Percentiles rank a stretch among this genome's conserved stretches.
Evolutionary conservation across 768 basidiomycete species (phyloP).

Genomic region (Tricholoma flavovirens): DNA sequence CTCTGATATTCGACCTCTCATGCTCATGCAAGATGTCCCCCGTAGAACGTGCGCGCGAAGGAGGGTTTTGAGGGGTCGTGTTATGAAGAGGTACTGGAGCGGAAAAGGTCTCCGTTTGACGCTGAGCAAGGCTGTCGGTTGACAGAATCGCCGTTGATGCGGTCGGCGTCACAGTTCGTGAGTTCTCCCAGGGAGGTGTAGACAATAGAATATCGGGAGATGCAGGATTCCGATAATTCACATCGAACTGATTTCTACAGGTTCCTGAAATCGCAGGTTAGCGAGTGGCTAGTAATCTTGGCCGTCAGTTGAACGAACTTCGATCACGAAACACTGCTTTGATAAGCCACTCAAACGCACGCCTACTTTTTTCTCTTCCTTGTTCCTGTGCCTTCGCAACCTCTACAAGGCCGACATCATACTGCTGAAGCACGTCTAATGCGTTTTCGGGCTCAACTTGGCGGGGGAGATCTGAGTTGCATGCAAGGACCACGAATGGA

Average conservation of each 20-base stretch:
- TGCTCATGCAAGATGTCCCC: slow-evolving; percentile 40
- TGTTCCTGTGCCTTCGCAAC: slow-evolving; percentile 51
- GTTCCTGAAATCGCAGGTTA: slow-evolving; percentile 19
- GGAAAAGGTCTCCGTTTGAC: slow-evolving; percentile 9
- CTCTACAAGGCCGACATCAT: slow-evolving; percentile 77
- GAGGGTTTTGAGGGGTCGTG: slow-evolving; percentile 38
- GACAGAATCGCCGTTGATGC: slow-evolving; percentile 36
- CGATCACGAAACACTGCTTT: slow-evolving; percentile 53
- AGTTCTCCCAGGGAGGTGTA: slow-evolving; percentile 51
- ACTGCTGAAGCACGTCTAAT: slow-evolving; percentile 43
- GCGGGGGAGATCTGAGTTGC: slow-evolving; percentile 72
- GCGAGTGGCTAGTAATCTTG: background rate
- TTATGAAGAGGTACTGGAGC: slow-evolving; percentile 29
- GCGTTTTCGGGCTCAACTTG: slow-evolving; percentile 55
- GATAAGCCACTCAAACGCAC: slow-evolving; percentile 69
- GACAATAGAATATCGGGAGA: slow-evolving; percentile 56
- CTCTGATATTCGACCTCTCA: slow-evolving; percentile 29
- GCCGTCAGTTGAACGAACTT: slow-evolving; percentile 26
- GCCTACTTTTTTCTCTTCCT: slow-evolving; percentile 68
- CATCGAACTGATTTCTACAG: slow-evolving; percentile 24
- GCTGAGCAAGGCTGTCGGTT: slow-evolving; percentile 24
- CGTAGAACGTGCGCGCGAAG: slow-evolving; percentile 51
- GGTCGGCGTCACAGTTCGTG: slow-evolving; percentile 48
- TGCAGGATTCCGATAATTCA: slow-evolving; percentile 62
- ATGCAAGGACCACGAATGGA: slow-evolving; percentile 73